Evolutionary conservation across 2,329 filamentous ascomycete genomes (phyloP).

Genomic region (Fusarium clavum): DNA sequence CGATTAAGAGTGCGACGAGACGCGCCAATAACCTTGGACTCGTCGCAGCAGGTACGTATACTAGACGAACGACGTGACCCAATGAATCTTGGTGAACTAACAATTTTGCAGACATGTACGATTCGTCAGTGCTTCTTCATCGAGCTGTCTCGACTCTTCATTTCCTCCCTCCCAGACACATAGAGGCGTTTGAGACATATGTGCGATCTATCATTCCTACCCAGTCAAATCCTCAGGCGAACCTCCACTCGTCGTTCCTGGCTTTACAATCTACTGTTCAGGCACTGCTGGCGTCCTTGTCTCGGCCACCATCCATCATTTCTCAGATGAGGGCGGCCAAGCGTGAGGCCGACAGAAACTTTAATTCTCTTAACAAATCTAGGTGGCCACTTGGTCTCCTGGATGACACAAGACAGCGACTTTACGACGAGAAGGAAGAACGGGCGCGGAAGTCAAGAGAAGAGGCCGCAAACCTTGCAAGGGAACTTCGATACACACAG

Average conservation of each 20-base stretch:
- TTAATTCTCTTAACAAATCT: constrained; percentile 78
- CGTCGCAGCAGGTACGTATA: constrained; percentile 66
- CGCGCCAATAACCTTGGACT: constrained; percentile 80
- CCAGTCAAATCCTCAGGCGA: constrained; percentile 77
- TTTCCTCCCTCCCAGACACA: constrained; percentile 76
- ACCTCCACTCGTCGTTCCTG: constrained; percentile 80
- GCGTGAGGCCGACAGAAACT: constrained; percentile 81
- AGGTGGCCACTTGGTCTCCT: constrained; percentile 85
- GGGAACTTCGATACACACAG: constrained; percentile 90
- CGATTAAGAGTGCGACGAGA: constrained; percentile 84
- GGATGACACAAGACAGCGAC: constrained; percentile 85
- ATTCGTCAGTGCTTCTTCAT: constrained; percentile 69
- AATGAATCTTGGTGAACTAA: constrained; percentile 46
- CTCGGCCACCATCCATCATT: constrained; percentile 83
- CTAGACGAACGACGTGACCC: background rate
- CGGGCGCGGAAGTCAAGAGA: constrained; percentile 76
- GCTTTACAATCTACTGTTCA: constrained; percentile 86
- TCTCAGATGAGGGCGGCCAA: constrained; percentile 78
- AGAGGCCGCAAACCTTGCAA: constrained; percentile 79
- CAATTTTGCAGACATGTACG: constrained; percentile 70
- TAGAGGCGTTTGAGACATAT: constrained; percentile 78
- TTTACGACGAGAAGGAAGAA: constrained; percentile 86
- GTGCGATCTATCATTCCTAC: constrained; percentile 72
- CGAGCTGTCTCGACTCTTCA: constrained; percentile 65
- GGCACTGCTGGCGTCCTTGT: constrained; percentile 82